A percentile compares a stretch with the other conserved stretches of the same genome.
phyloP scores from a whole-genome alignment of 2,329 filamentous ascomycete genomes.

The Microdochium trichocladiopsis region DNA sequence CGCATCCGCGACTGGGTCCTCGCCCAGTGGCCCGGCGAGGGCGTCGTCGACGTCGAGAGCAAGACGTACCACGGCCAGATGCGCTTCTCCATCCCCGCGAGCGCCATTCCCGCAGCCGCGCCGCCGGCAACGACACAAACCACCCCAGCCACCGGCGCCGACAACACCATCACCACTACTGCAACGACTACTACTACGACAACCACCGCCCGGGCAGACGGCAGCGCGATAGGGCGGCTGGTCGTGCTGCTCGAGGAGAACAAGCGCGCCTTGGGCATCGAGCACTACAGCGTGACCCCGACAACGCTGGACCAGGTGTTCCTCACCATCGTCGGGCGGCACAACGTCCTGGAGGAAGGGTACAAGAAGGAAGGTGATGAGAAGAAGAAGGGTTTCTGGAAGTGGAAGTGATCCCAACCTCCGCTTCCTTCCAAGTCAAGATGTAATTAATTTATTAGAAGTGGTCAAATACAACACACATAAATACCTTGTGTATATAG shows the following conservation, averaged over 20 bases:
- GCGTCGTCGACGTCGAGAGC: conserved; percentile 58
- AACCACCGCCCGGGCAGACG: conserved; percentile 3
- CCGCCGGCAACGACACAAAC: conserved; percentile 13
- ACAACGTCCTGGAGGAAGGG: conserved; percentile 71
- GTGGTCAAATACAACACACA: too few relatives aligned
- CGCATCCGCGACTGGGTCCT: conserved; percentile 60
- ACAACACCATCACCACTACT: neutral
- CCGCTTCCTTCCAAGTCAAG: too few relatives aligned
- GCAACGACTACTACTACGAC: neutral
- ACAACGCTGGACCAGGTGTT: conserved; percentile 91
- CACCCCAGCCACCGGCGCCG: neutral
- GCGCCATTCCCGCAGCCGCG: conserved; percentile 20
- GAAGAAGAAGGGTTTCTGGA: conserved; percentile 16
- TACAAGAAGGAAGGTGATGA: conserved; percentile 11
- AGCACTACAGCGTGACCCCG: conserved; percentile 81
- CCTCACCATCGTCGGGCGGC: conserved; percentile 71
- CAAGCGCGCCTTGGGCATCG: conserved; percentile 61
- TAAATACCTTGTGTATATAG: too few relatives aligned
- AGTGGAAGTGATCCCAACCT: conserved; percentile 1
- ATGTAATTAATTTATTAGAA: too few relatives aligned
- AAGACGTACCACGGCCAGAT: conserved; percentile 81
- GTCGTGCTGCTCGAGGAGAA: conserved; percentile 69
- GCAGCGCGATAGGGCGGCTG: conserved; percentile 57
- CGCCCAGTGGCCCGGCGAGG: conserved; percentile 41
- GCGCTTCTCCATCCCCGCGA: conserved; percentile 68